Conservation (phyloP, 2,329 filamentous ascomycete species). For the Penicillium glabrum region DNA sequence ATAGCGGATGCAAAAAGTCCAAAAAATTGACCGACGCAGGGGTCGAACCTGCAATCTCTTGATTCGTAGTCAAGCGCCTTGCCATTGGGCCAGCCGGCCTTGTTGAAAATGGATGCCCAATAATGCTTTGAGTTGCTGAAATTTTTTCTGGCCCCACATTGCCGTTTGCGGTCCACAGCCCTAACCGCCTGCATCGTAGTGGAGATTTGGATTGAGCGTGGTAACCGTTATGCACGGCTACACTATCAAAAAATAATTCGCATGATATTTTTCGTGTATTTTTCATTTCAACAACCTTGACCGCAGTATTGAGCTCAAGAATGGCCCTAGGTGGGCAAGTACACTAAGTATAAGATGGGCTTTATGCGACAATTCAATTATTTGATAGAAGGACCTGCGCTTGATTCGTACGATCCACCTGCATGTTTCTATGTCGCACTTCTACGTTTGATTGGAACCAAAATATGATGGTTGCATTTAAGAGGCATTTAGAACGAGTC, state of each 20-base stretch:
- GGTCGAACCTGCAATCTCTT: conserved; percentile 53
- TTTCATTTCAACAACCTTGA: too few relatives aligned
- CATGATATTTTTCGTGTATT: too few relatives aligned
- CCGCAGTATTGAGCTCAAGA: too few relatives aligned
- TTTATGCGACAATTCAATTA: too few relatives aligned
- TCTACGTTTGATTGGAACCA: too few relatives aligned
- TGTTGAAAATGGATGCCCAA: not conserved
- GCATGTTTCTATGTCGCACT: too few relatives aligned
- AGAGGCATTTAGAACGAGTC: too few relatives aligned
- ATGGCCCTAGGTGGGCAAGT: too few relatives aligned
- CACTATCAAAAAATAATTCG: too few relatives aligned
- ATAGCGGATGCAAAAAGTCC: not conserved
- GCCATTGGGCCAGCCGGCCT: conserved; percentile 47
- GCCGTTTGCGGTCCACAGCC: not conserved
- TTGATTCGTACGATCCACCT: not conserved
- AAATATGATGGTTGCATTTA: not conserved
- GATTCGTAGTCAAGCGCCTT: conserved; percentile 55
- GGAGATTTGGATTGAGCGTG: not conserved
- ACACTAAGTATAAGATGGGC: too few relatives aligned
- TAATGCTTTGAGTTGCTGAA: not conserved
- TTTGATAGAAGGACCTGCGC: not conserved
- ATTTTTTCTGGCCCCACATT: not conserved
- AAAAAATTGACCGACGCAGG: conserved; percentile 38
- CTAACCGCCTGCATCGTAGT: not conserved
- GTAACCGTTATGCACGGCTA: too few relatives aligned